These are phyloP conservation scores for Penicillium sp. DNA, from an alignment of 2,329 filamentous ascomycete genomes.

Conservation along the genomic window DNA sequence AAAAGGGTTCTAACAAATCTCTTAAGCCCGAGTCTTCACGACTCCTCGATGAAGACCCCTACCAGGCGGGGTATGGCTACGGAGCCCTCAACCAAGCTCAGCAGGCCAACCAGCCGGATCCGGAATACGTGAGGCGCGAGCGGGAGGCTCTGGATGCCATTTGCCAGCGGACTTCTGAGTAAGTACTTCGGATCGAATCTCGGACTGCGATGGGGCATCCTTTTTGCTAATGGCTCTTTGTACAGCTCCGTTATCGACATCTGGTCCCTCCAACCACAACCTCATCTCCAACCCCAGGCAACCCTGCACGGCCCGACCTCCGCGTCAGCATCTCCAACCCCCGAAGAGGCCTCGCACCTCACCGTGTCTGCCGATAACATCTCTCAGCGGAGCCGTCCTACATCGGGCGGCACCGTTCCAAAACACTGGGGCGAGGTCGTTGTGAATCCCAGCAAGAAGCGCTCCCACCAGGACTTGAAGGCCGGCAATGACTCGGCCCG, in stretches of 20 bases:
- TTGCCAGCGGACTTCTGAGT: constrained; percentile 50
- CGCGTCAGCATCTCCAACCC: constrained; percentile 21
- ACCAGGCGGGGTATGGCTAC: constrained; percentile 45
- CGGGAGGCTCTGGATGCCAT: constrained; percentile 47
- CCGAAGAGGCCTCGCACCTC: constrained; percentile 13
- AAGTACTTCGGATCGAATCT: constrained; percentile 16
- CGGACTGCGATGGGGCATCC: too few relatives aligned
- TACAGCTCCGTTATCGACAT: constrained; percentile 45
- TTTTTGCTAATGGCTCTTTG: not conserved
- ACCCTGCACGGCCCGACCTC: constrained; percentile 34
- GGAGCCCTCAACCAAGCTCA: constrained; percentile 39
- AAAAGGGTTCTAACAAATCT: constrained; percentile 12
- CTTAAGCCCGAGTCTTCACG: constrained; percentile 42
- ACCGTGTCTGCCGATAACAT: constrained; percentile 13
- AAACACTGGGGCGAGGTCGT: constrained; percentile 48
- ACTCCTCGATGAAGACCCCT: constrained; percentile 46
- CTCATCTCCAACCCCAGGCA: constrained; percentile 39
- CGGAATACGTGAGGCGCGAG: constrained; percentile 44
- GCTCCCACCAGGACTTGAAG: constrained; percentile 26
- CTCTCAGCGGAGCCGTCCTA: constrained; percentile 13
- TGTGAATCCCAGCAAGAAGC: constrained; percentile 40
- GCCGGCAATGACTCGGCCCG: constrained; percentile 22
- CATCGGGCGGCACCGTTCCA: constrained; percentile 29
- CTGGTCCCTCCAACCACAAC: constrained; percentile 45
- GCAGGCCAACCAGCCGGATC: constrained; percentile 40